Evolutionary conservation across 331 rosid species (phyloP).

Genomic region (Telfairia occidentalis): DNA sequence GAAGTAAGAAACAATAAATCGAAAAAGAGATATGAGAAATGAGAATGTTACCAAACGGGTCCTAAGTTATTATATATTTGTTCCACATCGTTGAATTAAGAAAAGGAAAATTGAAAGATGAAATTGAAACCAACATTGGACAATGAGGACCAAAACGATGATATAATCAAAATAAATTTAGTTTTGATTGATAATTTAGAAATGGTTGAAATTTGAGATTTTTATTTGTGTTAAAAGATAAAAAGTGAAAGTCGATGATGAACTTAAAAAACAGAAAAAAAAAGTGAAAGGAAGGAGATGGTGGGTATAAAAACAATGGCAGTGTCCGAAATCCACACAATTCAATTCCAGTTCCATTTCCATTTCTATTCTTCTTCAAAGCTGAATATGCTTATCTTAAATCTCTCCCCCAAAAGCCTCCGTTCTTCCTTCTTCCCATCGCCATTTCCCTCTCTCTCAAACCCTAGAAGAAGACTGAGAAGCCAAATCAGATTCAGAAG

Average conservation of each 20-base stretch:
- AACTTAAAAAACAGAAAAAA: neutral
- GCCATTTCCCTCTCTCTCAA: conserved; percentile 8
- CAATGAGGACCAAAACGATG: too few relatives aligned
- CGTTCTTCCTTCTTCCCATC: conserved; percentile 27
- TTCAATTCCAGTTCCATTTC: neutral
- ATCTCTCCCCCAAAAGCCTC: conserved; percentile 33
- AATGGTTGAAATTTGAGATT: neutral
- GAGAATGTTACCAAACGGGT: too few relatives aligned
- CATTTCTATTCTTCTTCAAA: neutral
- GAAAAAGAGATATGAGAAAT: too few relatives aligned
- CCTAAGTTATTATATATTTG: too few relatives aligned
- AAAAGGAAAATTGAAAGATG: too few relatives aligned
- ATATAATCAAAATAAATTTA: too few relatives aligned
- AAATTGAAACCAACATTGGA: neutral
- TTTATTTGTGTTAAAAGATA: neutral
- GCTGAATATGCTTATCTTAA: conserved; percentile 26
- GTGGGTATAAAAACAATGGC: neutral
- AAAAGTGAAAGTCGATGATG: too few relatives aligned
- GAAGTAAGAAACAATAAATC: too few relatives aligned
- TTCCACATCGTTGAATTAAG: too few relatives aligned
- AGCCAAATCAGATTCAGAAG: conserved; percentile 23
- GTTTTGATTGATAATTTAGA: neutral
- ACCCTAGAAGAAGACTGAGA: conserved; percentile 21
- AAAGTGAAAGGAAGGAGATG: neutral
- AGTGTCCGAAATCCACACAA: neutral